phyloP scores from a whole-genome alignment of 352 stramenopile genomes.

The Phytophthora kernoviae region DNA sequence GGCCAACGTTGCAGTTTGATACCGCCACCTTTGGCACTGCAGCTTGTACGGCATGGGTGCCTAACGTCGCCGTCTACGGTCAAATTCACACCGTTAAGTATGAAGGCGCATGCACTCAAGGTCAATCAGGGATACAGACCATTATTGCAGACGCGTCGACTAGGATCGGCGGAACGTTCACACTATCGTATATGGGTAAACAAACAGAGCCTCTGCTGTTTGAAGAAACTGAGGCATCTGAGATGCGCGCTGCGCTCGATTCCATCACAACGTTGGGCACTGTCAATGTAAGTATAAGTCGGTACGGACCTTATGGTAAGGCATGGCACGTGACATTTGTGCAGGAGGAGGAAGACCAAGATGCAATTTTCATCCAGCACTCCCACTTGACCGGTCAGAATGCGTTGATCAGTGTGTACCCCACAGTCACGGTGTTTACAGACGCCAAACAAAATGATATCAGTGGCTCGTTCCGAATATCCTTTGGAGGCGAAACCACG shows the following conservation, averaged over 20 bases:
- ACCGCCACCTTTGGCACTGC: slow-evolving; percentile 36
- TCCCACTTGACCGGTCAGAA: slow-evolving; percentile 75
- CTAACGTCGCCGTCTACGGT: slow-evolving; percentile 43
- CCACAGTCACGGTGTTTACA: slow-evolving; percentile 63
- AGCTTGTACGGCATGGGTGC: slow-evolving; percentile 38
- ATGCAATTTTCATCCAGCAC: slow-evolving; percentile 81
- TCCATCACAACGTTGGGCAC: slow-evolving; percentile 75
- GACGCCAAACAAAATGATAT: slow-evolving; percentile 65
- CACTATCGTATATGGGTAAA: slow-evolving; percentile 86
- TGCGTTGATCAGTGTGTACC: slow-evolving; percentile 71
- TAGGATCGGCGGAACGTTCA: slow-evolving; percentile 90
- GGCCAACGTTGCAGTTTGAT: slow-evolving; percentile 74
- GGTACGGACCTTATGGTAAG: slow-evolving; percentile 71
- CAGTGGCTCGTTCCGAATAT: slow-evolving; percentile 60
- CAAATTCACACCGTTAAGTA: slow-evolving; percentile 74
- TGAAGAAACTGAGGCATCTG: slow-evolving; percentile 75
- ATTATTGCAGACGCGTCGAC: slow-evolving; percentile 78
- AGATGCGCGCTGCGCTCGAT: slow-evolving; percentile 89
- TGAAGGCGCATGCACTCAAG: slow-evolving; percentile 58
- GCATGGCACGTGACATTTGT: slow-evolving; percentile 94
- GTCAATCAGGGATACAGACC: slow-evolving; percentile 60
- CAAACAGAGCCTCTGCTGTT: slow-evolving; percentile 71
- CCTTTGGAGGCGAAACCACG: slow-evolving; percentile 55
- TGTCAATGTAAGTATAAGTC: slow-evolving; percentile 84
- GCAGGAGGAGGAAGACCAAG: slow-evolving; percentile 54